These are phyloP conservation scores for Phalaenopsis hybrid DNA, from an alignment of 116 monocot genomes.

Conservation along the genomic window DNA sequence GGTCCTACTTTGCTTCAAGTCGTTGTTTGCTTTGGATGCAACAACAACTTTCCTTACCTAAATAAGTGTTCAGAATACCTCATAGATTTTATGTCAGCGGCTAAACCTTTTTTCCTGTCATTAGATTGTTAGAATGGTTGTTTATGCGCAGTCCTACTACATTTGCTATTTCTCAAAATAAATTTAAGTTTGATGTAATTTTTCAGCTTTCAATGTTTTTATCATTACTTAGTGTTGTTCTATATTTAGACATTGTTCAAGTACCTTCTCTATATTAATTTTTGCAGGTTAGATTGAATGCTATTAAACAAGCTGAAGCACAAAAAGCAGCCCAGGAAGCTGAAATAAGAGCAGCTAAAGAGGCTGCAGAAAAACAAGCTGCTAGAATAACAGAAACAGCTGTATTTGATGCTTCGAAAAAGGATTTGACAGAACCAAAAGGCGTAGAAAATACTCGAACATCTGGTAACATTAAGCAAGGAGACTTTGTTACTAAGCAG, in stretches of 20 bases:
- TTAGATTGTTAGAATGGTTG: not conserved
- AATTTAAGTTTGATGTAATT: not conserved
- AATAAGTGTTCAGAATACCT: not conserved
- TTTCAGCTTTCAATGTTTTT: not conserved
- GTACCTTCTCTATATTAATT: not conserved
- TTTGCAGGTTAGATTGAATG: constrained; percentile 44
- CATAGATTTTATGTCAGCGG: not conserved
- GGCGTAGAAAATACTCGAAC: constrained; percentile 3
- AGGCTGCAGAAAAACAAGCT: constrained; percentile 44
- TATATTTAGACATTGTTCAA: not conserved
- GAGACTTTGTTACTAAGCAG: constrained; percentile 3
- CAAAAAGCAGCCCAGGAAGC: constrained; percentile 57
- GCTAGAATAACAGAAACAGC: constrained; percentile 19
- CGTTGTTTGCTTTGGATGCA: not conserved
- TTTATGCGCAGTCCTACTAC: not conserved
- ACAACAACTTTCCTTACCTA: not conserved
- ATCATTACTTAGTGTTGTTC: not conserved
- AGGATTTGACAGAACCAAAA: constrained; percentile 10
- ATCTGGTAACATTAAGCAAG: not conserved
- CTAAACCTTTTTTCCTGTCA: not conserved
- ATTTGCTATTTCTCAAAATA: not conserved
- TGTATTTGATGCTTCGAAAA: constrained; percentile 15
- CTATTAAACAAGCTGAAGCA: constrained; percentile 61
- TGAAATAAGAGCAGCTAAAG: constrained; percentile 36
- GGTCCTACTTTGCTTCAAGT: not conserved